These are phyloP conservation scores for Botrytis fragariae DNA, from an alignment of 2,329 filamentous ascomycete species.

Conservation along the genomic window DNA sequence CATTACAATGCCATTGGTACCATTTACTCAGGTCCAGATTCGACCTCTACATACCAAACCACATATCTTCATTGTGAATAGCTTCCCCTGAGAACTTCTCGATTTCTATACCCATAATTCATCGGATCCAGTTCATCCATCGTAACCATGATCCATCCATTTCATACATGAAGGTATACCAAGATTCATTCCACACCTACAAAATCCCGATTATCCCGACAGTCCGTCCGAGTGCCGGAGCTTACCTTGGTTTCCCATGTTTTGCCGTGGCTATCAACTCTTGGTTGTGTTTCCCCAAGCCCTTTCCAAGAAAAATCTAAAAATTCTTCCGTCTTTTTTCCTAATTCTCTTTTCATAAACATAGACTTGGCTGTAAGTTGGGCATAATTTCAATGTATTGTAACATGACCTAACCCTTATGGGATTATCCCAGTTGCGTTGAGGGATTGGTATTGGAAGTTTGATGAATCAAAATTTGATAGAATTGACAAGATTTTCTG, in stretches of 20 bases:
- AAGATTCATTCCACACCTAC: not conserved
- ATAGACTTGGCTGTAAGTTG: not conserved
- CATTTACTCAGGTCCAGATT: not conserved
- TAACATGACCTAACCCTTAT: not conserved
- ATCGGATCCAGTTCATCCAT: not conserved
- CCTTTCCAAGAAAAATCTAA: not conserved
- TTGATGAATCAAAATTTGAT: not conserved
- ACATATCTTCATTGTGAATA: not conserved
- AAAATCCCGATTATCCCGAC: not conserved
- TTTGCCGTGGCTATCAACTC: conserved; percentile 3
- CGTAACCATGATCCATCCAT: not conserved
- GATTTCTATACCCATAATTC: not conserved
- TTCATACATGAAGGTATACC: not conserved
- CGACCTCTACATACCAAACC: not conserved
- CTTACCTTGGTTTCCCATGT: not conserved
- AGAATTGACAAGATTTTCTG: not conserved
- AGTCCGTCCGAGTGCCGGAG: not conserved
- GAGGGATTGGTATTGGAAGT: not conserved
- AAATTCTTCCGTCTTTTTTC: not conserved
- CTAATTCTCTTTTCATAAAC: not conserved
- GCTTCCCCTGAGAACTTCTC: not conserved
- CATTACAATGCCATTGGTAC: not conserved
- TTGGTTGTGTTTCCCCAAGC: conserved; percentile 8
- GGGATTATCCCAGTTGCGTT: not conserved
- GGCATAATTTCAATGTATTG: not conserved